Conservation (phyloP, 306 rosid species). For the Pyrus betulifolia region DNA sequence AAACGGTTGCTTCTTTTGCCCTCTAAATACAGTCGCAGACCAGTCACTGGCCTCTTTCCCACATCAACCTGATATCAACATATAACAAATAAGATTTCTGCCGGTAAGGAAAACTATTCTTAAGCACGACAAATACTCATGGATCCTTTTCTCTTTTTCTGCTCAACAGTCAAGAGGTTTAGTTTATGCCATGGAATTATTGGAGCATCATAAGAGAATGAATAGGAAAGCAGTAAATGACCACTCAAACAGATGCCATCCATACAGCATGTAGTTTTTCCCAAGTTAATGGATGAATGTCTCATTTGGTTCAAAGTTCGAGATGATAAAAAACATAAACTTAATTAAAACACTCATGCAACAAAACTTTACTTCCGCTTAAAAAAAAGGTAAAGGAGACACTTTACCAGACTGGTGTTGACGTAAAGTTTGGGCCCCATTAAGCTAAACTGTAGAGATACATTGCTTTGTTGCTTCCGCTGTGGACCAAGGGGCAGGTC, state of each 20-base stretch:
- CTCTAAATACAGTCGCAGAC: constrained; percentile 89
- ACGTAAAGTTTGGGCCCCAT: constrained; percentile 89
- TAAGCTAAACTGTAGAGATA: constrained; percentile 90
- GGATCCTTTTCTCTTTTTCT: neutral
- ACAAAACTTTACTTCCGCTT: neutral
- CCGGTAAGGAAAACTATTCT: neutral
- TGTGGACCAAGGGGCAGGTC: constrained; percentile 99
- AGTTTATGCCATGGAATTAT: neutral
- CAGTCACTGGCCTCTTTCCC: constrained; percentile 93
- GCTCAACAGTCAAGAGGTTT: neutral
- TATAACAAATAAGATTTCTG: neutral
- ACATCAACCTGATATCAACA: constrained; percentile 70
- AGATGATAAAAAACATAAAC: neutral
- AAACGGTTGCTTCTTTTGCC: constrained; percentile 87
- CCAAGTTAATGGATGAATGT: neutral
- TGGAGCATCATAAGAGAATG: neutral
- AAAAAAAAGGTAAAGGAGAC: constrained; percentile 6
- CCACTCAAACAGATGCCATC: neutral
- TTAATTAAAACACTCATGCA: neutral
- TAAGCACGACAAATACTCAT: neutral
- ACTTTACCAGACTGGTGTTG: constrained; percentile 64
- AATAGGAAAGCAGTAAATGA: neutral
- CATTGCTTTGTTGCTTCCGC: constrained; percentile 58
- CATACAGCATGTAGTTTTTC: neutral
- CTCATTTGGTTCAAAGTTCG: neutral